phyloP scores from a whole-genome alignment of 2,329 filamentous ascomycete species.

The Aschersonia sp. region DNA sequence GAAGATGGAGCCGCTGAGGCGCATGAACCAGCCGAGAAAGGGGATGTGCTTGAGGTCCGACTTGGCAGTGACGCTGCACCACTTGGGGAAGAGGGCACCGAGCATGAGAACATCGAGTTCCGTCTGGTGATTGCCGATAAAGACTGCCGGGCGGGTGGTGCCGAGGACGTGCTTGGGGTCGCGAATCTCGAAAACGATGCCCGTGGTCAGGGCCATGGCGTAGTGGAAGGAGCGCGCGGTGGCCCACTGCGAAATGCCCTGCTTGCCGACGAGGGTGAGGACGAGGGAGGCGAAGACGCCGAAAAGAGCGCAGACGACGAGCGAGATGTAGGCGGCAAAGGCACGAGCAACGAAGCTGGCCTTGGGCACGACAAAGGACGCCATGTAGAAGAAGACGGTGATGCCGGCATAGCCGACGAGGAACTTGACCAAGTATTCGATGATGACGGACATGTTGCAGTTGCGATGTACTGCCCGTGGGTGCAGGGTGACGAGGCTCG shows the following conservation, averaged over 20 bases:
- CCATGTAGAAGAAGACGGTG: conserved; percentile 43
- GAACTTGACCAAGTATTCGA: conserved; percentile 29
- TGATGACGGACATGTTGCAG: conserved; percentile 7
- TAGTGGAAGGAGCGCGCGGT: conserved; percentile 67
- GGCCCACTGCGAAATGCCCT: conserved; percentile 74
- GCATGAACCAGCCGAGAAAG: conserved; percentile 90
- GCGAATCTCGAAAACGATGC: conserved; percentile 62
- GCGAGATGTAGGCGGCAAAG: conserved; percentile 48
- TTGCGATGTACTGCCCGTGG: conserved; percentile 2
- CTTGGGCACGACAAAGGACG: conserved; percentile 42
- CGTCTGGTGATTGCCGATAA: conserved; percentile 90
- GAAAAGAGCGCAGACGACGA: conserved; percentile 49
- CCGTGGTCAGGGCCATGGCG: conserved; percentile 59
- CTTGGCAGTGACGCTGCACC: conserved; percentile 91
- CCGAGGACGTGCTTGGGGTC: conserved; percentile 49
- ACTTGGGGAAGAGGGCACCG: conserved; percentile 74
- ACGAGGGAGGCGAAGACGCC: conserved; percentile 61
- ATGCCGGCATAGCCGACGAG: conserved; percentile 35
- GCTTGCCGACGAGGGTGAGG: conserved; percentile 57
- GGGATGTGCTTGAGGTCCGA: conserved; percentile 64
- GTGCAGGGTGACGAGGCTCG: not conserved
- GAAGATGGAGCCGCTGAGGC: conserved; percentile 78
- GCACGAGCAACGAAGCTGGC: conserved; percentile 56
- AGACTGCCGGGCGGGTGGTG: conserved; percentile 65
- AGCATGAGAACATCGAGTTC: conserved; percentile 92